Evolutionary conservation across 352 stramenopile species (phyloP), one percentile per base, ranked within the genome.

Genomic region (Pythium grandisporangium): DNA sequence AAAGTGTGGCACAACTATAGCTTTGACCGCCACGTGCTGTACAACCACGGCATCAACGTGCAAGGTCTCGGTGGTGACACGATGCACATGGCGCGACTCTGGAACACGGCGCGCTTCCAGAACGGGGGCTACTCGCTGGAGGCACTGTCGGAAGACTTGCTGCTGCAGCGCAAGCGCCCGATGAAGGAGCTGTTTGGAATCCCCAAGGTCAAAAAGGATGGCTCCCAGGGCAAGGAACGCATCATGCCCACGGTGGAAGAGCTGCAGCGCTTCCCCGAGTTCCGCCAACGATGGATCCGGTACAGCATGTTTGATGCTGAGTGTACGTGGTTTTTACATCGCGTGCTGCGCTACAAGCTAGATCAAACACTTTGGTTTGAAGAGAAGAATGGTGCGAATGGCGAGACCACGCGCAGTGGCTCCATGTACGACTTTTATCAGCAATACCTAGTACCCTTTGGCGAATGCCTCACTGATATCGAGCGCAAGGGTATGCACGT

Each of bases 1-100:
- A 99, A 98, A 62, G 84, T 98, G 10, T 99, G 95, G 93, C 96
- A 99, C 68, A 99, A 99, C 66, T 99, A 99, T 69, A 96, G 93
- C 25, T 99, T 99, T 63, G 97, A 99, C 80, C 76, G 95, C 30
- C 96, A 99, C 64, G 94, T 99, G 34, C 75, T 99, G 45, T 92
- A 76, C 58, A 99, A 99, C 65, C 81, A 98, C 47, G 90, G 78
- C 14, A 98, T 99, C 55, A 60, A 98, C 51, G 78, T 92, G 10
- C 61, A 81, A 14, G 86, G 86, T 0, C 91, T 99, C 33, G 89
- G 74, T 19, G 96, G 94, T 27, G 97, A 99, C 62, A 99, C 97
- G 4, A 99, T 99, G 95, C 97, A 99, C 78, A 99, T 99, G 97
- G 96, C 96, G 32, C 73, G 96, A 23, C 67, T 92, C 2, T 92